A percentile compares a stretch with the other conserved stretches of the same genome.
phyloP scores from a whole-genome alignment of 2,329 filamentous ascomycete genomes.

The Aspergillus piperis region DNA sequence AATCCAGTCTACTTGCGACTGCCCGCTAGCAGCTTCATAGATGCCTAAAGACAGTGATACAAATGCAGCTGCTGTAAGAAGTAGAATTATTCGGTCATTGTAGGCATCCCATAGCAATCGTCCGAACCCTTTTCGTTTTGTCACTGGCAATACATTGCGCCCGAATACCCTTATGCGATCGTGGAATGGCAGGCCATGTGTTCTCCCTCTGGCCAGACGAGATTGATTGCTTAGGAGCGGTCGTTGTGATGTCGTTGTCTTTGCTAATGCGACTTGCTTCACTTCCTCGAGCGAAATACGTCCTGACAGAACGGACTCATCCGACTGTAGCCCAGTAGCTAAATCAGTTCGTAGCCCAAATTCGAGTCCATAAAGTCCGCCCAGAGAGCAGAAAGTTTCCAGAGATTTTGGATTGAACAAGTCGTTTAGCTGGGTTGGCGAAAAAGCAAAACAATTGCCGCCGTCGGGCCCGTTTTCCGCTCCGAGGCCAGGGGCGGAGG shows the following conservation, averaged over 20 bases:
- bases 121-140: constrained; percentile 66
- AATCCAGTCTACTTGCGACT: constrained; percentile 69
- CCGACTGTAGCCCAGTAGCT: constrained; percentile 64
- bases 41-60: constrained; percentile 71
- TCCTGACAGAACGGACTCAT: constrained; percentile 55
- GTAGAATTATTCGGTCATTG: constrained; percentile 73
- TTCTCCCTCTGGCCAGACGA: too few species aligned
- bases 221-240: neutral
- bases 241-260: neutral
- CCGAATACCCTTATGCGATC: constrained; percentile 70
- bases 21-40: constrained; percentile 61
- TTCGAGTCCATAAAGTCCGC: constrained; percentile 69
- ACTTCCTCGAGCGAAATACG: constrained; percentile 11
- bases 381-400: constrained; percentile 70
- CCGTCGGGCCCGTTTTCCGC: too few species aligned
- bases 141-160: constrained; percentile 64
- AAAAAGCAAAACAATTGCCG: constrained; percentile 59
- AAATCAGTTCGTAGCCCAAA: constrained; percentile 68
- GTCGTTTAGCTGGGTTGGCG: constrained; percentile 70
- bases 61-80: constrained; percentile 66
- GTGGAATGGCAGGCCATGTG: constrained; percentile 36
- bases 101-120: constrained; percentile 73
- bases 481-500: too few species aligned
- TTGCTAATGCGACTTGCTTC: neutral
- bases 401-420: constrained; percentile 75